Percentiles rank a stretch among this genome's conserved stretches.
Evolutionary conservation across 352 stramenopile species (phyloP).

Genomic region (Globisporangium uncinulatum): DNA sequence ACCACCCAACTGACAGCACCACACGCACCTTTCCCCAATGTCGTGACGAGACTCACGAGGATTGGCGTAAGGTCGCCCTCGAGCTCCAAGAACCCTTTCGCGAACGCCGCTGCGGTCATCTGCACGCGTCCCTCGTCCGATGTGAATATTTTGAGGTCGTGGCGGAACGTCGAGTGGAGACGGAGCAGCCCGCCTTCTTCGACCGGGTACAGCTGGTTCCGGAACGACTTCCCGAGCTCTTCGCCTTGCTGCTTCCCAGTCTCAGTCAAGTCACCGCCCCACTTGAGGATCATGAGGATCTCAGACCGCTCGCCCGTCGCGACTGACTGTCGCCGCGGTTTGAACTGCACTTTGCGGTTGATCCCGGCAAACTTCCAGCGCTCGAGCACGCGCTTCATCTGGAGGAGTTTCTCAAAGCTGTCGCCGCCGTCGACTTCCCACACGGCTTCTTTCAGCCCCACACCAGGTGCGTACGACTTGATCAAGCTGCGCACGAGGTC

Average conservation of each 20-base stretch:
- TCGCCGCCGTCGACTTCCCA: conserved; percentile 84
- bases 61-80: conserved; percentile 99
- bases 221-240: conserved; percentile 91
- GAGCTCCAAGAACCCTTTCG: conserved; percentile 98
- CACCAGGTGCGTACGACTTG: conserved; percentile 69
- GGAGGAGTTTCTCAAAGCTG: conserved; percentile 89
- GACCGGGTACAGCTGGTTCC: conserved; percentile 84
- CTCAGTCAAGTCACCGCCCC: conserved; percentile 98
- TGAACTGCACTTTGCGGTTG: conserved; percentile 96
- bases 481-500: conserved; percentile 77
- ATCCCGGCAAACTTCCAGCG: conserved; percentile 96
- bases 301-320: conserved; percentile 69
- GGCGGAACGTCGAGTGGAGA: conserved; percentile 98
- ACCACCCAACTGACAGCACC: neutral
- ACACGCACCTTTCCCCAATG: conserved; percentile 63
- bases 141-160: conserved; percentile 99
- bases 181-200: conserved; percentile 94
- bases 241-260: conserved; percentile 96
- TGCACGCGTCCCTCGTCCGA: conserved; percentile 99
- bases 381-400: conserved; percentile 97
- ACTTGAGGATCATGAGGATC: conserved; percentile 99
- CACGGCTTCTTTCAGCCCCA: conserved; percentile 79
- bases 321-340: conserved; percentile 51
- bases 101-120: conserved; percentile 99
- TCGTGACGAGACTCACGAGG: conserved; percentile 94